Base-by-base conservation (phyloP, 164 flowering plant species). In the Tetrastigma voinierianum region DNA sequence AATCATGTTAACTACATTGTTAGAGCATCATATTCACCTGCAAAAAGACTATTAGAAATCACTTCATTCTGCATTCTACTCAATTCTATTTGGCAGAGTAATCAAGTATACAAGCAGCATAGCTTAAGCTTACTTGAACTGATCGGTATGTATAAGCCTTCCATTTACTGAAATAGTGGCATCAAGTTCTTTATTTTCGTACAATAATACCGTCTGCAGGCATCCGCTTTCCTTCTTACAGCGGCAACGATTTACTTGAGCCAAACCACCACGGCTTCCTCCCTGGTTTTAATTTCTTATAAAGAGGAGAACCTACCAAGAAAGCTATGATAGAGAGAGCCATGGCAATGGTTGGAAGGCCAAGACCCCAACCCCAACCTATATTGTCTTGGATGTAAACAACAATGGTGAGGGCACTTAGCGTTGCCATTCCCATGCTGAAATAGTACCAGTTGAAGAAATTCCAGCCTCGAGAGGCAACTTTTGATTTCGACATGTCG, bases 351-450 rank as follows among this genome's bases (percentile, higher is more conserved):
- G 94, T 78, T 1, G 90, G 94, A 12, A 89, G 56, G 2, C 90
- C 87, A n/a, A 89, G 82, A 3, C 91, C 94, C 91, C 84, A 85
- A 16, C 86, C 89, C 94, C 94, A 89, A 0, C 90, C 85, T 23
- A 87, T 85, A 51, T 87, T 78, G 59, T 89, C 94, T 68, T 89
- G 94, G 19, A 89, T 73, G 58, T 89, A 89, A 12, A 89, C 94
- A 3, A 84, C 85, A 2, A 84, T 74, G 1, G 88, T 85, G 3
- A 87, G 52, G 16, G 94, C 94, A 14, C 66, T 56, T 2, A 89
- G 73, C 3, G 84, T 71, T 1, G 94, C 94, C 48, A 78, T 9
- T 54, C 88, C 90, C 88, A 89, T 80, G 72, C 81, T 46, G 55
- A 89, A 85, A 48, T 72, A 87, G 78, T 78, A 87, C 88, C 77